Percentiles rank a stretch among this genome's conserved stretches.
These are phyloP conservation scores for Orbilia brochopaga DNA, from an alignment of 2,329 filamentous ascomycete genomes.

Conservation along the genomic window DNA sequence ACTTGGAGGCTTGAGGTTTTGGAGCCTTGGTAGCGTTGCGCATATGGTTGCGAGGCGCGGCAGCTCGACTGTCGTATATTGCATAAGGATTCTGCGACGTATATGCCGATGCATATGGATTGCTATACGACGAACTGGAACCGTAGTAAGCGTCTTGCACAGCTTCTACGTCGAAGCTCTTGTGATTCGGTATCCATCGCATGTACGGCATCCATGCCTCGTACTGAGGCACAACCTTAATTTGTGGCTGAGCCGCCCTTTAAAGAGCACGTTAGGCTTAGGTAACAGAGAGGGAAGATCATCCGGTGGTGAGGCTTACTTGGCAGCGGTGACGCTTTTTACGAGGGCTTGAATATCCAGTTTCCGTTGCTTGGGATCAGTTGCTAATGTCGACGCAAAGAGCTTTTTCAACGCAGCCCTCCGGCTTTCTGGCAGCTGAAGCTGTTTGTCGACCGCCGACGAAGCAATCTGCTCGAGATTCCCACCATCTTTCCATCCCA, in stretches of 20 bases:
- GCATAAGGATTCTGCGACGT: no score
- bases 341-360: neutral
- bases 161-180: neutral
- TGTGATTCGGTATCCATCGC: constrained; percentile 1
- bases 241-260: neutral
- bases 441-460: neutral
- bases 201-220: neutral
- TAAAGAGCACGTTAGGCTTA: neutral
- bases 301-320: no score
- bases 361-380: neutral
- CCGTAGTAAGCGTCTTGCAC: no score
- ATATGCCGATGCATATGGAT: no score
- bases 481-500: constrained; percentile 5
- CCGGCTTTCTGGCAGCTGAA: neutral
- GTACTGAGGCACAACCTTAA: neutral
- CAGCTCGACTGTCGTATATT: no score
- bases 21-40: no score
- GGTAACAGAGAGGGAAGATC: neutral
- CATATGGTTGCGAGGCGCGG: no score
- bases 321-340: neutral
- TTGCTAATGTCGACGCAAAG: constrained; percentile 4
- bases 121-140: no score
- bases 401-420: neutral
- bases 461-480: neutral
- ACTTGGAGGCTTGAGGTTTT: no score